Evolutionary conservation across 345 rosid species (phyloP).

Genomic region (Populus ilicifolia): DNA sequence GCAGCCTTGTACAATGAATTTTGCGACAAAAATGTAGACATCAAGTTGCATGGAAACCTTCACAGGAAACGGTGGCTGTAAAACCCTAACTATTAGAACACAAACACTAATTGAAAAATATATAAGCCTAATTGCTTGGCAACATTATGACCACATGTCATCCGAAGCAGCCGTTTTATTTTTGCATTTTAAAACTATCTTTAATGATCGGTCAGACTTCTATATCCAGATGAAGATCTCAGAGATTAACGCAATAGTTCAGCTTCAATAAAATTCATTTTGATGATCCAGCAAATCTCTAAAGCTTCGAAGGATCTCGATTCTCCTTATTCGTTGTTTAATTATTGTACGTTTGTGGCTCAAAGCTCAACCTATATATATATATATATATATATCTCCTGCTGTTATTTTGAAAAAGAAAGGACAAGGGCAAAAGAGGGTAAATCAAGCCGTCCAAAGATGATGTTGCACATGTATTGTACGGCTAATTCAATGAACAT

Average conservation of each 20-base stretch:
- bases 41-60: background rate
- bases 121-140: background rate
- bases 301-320: background rate
- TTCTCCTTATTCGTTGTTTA: background rate
- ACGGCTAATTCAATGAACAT: background rate
- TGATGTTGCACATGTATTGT: background rate
- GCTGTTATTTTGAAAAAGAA: too few species aligned
- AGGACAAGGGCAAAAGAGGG: too few species aligned
- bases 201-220: background rate
- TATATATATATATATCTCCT: too few species aligned
- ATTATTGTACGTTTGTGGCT: background rate
- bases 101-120: background rate
- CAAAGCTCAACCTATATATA: background rate
- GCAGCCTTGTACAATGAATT: constrained; percentile 12
- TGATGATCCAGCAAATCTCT: background rate
- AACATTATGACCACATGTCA: background rate
- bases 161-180: too few species aligned
- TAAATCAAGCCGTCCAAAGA: background rate
- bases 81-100: background rate
- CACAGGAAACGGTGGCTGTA: background rate
- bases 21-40: background rate
- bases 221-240: background rate
- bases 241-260: background rate
- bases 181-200: too few species aligned
- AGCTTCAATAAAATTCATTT: background rate